These are phyloP conservation scores for Oxytropis ochrocephala DNA, from an alignment of 306 rosid species.

Conservation along the genomic window DNA sequence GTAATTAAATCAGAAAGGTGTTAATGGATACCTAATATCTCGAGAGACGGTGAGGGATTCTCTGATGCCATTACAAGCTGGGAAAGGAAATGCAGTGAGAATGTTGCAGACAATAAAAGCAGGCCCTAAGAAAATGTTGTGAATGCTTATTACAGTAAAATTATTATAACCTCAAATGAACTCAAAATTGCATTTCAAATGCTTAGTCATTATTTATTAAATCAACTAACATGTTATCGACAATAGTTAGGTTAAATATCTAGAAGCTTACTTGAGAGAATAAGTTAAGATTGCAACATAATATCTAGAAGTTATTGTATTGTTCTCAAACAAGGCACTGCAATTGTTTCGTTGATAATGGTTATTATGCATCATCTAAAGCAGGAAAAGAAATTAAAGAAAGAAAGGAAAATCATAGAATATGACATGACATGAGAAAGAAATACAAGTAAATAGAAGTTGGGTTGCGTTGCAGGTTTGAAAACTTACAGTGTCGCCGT, in stretches of 20 bases:
- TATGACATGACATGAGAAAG: background rate
- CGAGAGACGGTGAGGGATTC: constrained; percentile 40
- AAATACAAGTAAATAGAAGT: background rate
- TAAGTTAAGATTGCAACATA: background rate
- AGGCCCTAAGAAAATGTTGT: background rate
- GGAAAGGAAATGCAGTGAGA: background rate
- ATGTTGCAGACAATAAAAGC: background rate
- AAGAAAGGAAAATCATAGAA: background rate
- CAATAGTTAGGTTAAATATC: too few species aligned
- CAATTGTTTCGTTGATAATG: too few species aligned
- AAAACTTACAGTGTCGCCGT: background rate
- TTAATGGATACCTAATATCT: constrained; percentile 60
- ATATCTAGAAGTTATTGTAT: background rate
- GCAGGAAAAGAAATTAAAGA: background rate
- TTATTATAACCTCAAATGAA: too few species aligned
- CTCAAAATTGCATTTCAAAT: background rate
- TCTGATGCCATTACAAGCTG: constrained; percentile 48
- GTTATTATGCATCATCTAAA: background rate
- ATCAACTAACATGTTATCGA: too few species aligned
- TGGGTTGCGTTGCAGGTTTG: background rate
- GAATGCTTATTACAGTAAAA: too few species aligned
- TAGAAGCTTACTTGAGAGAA: background rate
- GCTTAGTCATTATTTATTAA: too few species aligned
- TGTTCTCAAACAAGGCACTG: background rate
- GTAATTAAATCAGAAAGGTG: background rate